Evolutionary conservation across 768 basidiomycete genomes (phyloP).

Genomic region (Chalciporus sphaerocephalus): DNA sequence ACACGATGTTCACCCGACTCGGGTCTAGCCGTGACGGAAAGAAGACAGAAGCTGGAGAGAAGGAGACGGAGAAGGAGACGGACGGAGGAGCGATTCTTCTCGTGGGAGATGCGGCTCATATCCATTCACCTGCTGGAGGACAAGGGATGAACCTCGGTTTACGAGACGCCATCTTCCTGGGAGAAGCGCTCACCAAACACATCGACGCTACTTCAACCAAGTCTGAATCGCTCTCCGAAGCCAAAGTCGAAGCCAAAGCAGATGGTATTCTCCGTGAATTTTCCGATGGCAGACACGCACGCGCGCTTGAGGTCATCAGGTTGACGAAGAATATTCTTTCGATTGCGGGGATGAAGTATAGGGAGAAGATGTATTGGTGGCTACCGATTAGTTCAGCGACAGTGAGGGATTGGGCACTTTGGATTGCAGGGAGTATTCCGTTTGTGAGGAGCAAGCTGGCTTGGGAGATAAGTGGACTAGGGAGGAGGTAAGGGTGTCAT

Average conservation of each 20-base stretch:
- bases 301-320: slow-evolving; percentile 38
- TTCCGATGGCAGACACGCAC: slow-evolving; percentile 31
- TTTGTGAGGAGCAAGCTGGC: slow-evolving; percentile 8
- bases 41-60: neutral
- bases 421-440: slow-evolving; percentile 14
- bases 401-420: slow-evolving; percentile 24
- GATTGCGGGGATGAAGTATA: slow-evolving; percentile 17
- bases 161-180: slow-evolving; percentile 44
- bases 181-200: slow-evolving; percentile 36
- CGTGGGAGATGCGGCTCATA: slow-evolving; percentile 43
- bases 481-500: slow-evolving; percentile 6
- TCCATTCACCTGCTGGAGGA: slow-evolving; percentile 49
- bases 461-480: slow-evolving; percentile 20
- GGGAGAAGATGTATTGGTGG: slow-evolving; percentile 11
- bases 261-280: slow-evolving; percentile 34
- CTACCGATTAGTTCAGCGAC: slow-evolving; percentile 21
- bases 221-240: slow-evolving; percentile 5
- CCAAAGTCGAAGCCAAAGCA: no score
- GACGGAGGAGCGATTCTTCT: slow-evolving; percentile 18
- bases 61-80: neutral
- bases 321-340: slow-evolving; percentile 35
- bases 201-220: slow-evolving; percentile 9
- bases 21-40: neutral
- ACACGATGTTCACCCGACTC: slow-evolving; percentile 32
- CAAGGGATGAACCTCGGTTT: slow-evolving; percentile 55